These are phyloP conservation scores for Ilyonectria mors-panacis DNA, from an alignment of 2,329 filamentous ascomycete genomes.

Conservation along the genomic window DNA sequence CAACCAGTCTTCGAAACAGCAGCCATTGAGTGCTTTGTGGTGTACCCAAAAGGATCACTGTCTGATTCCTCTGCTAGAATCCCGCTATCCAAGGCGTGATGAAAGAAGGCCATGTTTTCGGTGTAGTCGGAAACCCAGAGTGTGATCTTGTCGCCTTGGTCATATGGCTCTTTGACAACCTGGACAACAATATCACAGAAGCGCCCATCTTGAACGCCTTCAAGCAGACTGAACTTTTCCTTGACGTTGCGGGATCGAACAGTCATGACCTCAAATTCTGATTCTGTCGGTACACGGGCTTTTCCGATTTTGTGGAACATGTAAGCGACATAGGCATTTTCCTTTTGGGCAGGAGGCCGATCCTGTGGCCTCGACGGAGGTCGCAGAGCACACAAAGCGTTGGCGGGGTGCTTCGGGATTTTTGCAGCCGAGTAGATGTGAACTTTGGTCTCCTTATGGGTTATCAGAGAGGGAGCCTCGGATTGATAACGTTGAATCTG, in stretches of 20 bases:
- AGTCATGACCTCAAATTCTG: constrained; percentile 59
- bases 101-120: constrained; percentile 74
- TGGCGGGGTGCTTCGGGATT: constrained; percentile 53
- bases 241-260: constrained; percentile 60
- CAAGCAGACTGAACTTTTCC: constrained; percentile 75
- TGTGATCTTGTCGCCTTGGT: constrained; percentile 63
- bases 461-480: constrained; percentile 59
- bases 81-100: constrained; percentile 56
- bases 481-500: constrained; percentile 60
- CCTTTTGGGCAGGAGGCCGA: constrained; percentile 43
- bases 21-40: constrained; percentile 46
- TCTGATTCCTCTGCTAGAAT: constrained; percentile 56
- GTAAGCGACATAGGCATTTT: constrained; percentile 63
- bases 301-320: constrained; percentile 64
- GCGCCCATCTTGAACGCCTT: constrained; percentile 68
- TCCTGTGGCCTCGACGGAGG: constrained; percentile 36
- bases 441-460: constrained; percentile 59
- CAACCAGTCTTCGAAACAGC: constrained; percentile 61
- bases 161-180: constrained; percentile 70
- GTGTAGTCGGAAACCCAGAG: constrained; percentile 91
- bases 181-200: constrained; percentile 82
- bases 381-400: constrained; percentile 53
- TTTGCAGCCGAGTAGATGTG: constrained; percentile 57
- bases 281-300: constrained; percentile 57
- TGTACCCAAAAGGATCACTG: constrained; percentile 72